Base-by-base conservation (phyloP, 2,329 filamentous ascomycete genomes). In the Sphaerulina vaccinii region DNA sequence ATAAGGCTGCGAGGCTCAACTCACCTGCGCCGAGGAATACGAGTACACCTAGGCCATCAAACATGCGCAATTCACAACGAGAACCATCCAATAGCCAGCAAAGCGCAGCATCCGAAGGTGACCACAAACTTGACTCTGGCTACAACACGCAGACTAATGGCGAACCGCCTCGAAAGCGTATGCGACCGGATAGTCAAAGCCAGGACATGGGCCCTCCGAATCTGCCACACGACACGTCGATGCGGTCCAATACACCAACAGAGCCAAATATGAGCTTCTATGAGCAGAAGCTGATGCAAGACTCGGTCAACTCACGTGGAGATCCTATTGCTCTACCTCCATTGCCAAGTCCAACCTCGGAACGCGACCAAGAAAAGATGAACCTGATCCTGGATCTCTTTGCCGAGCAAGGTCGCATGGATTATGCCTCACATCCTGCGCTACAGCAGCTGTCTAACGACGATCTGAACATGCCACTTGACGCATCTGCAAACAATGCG, bases 381-480 rank as follows among this genome's bases (percentile, higher is more conserved):
- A 86, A 86, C 59, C 77, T 90, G 57, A 78, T 96, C 19, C 87
- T 95, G 77, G 85, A 86, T 19, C 77, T 97, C 6, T 93, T 78
- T 53, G 73, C 74, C 3, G 75, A 77, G 51, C 69, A 86, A 46
- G 79, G 81, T 5, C 78, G 83, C 9, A 83, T 82, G 6, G 88
- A 95, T 58, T 85, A 79, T 57, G 80, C 84, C 1, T 84, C 86
- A 50, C 86, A 92, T 63, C 87, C 90, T 9, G 86, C 88, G 33
- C 81, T 99, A 33, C 78, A 84, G 41, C 84, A 84, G 8, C 79
- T 96, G 50, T 86, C 84, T 1, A 83, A 88, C 0, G 76, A 85
- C 33, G 92, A 99, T 60, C 80, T 97, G 18, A 93, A 99, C 65
- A 86, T 93, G 68, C 92, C 93, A 1, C 89, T 99, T 51, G 93